These are phyloP conservation scores for Coemansia sp. DNA, from an alignment of 192 early-diverging fungal species.

Conservation along the genomic window DNA sequence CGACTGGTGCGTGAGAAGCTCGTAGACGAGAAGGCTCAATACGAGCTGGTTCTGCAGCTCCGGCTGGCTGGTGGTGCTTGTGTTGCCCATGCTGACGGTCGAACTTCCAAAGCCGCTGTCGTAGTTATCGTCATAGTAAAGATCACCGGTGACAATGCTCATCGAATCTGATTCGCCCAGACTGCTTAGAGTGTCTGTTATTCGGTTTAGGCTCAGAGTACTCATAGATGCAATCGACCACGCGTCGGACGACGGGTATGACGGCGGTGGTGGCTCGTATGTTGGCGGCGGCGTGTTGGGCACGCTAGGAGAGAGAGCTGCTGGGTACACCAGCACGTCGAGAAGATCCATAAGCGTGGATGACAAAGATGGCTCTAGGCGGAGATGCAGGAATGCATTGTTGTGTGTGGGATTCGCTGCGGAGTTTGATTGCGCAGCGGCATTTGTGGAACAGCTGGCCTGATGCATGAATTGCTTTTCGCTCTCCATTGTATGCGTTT, in stretches of 20 bases:
- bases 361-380: slow-evolving; percentile 45
- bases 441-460: slow-evolving; percentile 12
- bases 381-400: slow-evolving; percentile 39
- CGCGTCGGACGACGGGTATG: slow-evolving; percentile 33
- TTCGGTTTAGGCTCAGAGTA: slow-evolving; percentile 19
- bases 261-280: slow-evolving; percentile 50
- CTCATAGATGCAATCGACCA: slow-evolving; percentile 27
- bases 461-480: slow-evolving; percentile 38
- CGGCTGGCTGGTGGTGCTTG: slow-evolving; percentile 5
- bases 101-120: slow-evolving; percentile 13
- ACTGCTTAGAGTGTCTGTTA: slow-evolving; percentile 12
- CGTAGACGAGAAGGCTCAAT: slow-evolving; percentile 42
- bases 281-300: slow-evolving; percentile 48
- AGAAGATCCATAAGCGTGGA: slow-evolving; percentile 47
- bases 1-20: slow-evolving; percentile 40
- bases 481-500: slow-evolving; percentile 22
- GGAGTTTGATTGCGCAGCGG: slow-evolving; percentile 24
- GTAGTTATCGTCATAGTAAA: slow-evolving; percentile 13
- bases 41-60: slow-evolving; percentile 36
- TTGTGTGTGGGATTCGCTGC: slow-evolving; percentile 22
- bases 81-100: neutral
- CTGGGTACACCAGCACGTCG: slow-evolving; percentile 34
- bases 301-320: slow-evolving; percentile 32
- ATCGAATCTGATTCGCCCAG: slow-evolving; percentile 20
- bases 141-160: slow-evolving; percentile 23